Percentiles rank a stretch among this genome's conserved stretches.
These are phyloP conservation scores for Fomitopsis serialis DNA, from an alignment of 768 basidiomycete genomes.

Conservation along the genomic window DNA sequence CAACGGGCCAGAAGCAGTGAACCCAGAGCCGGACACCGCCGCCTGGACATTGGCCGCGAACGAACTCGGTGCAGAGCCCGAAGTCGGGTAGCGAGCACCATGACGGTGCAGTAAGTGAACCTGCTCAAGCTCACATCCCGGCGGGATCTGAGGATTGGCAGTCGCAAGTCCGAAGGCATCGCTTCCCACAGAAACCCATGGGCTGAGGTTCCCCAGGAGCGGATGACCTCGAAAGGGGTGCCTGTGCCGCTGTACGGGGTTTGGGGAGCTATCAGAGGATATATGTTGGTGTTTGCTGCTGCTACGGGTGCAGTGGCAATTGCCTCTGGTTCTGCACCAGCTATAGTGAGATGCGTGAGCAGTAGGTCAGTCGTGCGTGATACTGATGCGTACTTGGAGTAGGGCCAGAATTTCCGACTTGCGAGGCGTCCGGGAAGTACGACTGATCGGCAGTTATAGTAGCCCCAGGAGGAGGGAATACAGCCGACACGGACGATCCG, in stretches of 20 bases:
- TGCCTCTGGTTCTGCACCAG: constrained; percentile 23
- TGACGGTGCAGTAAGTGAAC: constrained; percentile 37
- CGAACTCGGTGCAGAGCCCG: constrained; percentile 17
- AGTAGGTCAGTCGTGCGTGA: neutral
- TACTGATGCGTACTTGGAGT: constrained; percentile 36
- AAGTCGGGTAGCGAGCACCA: constrained; percentile 38
- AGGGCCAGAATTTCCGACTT: constrained; percentile 43
- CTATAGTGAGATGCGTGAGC: constrained; percentile 3
- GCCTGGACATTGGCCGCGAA: constrained; percentile 21
- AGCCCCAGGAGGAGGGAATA: constrained; percentile 37
- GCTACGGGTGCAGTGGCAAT: constrained; percentile 31
- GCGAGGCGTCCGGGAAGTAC: constrained; percentile 35
- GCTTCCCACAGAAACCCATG: constrained; percentile 43
- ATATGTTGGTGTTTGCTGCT: constrained; percentile 30
- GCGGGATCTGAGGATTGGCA: constrained; percentile 41
- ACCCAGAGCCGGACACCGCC: constrained; percentile 20
- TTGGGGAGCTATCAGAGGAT: constrained; percentile 36
- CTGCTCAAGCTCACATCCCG: constrained; percentile 40
- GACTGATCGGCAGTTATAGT: constrained; percentile 27
- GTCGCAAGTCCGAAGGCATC: constrained; percentile 39
- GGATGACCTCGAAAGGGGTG: constrained; percentile 36
- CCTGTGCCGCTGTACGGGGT: constrained; percentile 8
- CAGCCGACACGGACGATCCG: constrained; percentile 34
- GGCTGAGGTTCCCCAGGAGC: constrained; percentile 45
- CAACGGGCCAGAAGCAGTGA: constrained; percentile 31